Evolutionary conservation across 768 basidiomycete genomes (phyloP), one percentile per base, ranked within the genome.

Genomic region (Naganishia randhawae): DNA sequence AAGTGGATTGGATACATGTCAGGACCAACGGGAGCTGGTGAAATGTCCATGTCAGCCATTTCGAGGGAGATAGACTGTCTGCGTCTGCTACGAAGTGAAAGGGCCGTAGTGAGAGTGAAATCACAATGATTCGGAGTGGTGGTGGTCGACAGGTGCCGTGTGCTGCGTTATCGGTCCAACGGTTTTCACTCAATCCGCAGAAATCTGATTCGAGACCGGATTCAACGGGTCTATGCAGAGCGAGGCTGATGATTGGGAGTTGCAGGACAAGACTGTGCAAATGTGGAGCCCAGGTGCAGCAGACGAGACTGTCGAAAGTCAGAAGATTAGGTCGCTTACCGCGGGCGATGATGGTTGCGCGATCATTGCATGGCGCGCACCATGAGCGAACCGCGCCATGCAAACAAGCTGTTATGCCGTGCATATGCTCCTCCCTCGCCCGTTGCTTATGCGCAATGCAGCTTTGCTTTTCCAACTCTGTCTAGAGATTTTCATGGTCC

Each of bases 1-100:
- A 96, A 89, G 76, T 92, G 92, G 83, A 95, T 93, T 80, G 92
- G 92, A 54, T 91, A 89, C 82, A 93, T 88, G 88, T 92, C 71
- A 52, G 72, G 71, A 54, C 52, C 66, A 14, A 39, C 52, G 9
- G 31, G 33, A 7, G 65, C 50, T 66, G 71, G 63, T 52, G 68
- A 67, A 22, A 67, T 37, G 62, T 53, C 27, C 39, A 62, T 52
- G 31, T 61, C 57, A 39, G 57, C 37, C 57, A 61, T 61, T 61
- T 19, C 31, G 22, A 41, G 13, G 27, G n/a, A 25, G 51, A 29
- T 52, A 29, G 39, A n/a, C 19, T 42, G 7, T 61, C 35, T 25
- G n/a, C 17, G 57, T 35, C 57, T n/a, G 27, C 25, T 37, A 32
- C 54, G 54, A 25, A 25, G 39, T 61, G 57, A 61, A 61, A 61